phyloP scores from a whole-genome alignment of 306 rosid species.

The Malus fusca region DNA sequence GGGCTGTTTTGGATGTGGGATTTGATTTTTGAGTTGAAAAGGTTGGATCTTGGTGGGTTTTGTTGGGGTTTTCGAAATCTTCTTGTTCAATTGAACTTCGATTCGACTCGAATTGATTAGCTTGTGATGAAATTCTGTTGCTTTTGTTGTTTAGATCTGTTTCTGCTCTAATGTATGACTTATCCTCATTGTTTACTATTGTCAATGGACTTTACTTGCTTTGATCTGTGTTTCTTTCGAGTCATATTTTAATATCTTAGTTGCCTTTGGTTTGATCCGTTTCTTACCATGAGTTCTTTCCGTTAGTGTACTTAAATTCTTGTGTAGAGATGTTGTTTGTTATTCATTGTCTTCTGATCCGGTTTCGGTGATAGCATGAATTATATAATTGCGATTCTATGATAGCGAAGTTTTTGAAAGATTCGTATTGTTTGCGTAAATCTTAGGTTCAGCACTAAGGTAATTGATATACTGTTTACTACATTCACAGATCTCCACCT shows the following conservation, averaged over 20 bases:
- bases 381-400: not conserved
- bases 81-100: not conserved
- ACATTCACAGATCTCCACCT: not conserved
- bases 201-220: not conserved
- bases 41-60: constrained; percentile 3
- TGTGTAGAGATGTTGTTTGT: not conserved
- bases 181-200: not conserved
- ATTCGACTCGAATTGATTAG: not conserved
- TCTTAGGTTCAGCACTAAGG: not conserved
- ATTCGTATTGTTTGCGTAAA: not conserved
- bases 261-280: not conserved
- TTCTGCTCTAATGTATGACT: not conserved
- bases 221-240: constrained; percentile 3
- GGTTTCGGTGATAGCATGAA: not conserved
- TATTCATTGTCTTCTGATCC: not conserved
- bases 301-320: not conserved
- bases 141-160: constrained; percentile 5
- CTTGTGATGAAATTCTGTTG: not conserved
- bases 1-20: not conserved
- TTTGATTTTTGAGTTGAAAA: not conserved
- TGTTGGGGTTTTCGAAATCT: not conserved
- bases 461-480: not conserved
- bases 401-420: not conserved
- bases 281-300: not conserved
- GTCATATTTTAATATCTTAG: not conserved